These are phyloP conservation scores for Saccharomyces hybrid DNA, from an alignment of 1,139 yeast genomes.

Conservation along the genomic window DNA sequence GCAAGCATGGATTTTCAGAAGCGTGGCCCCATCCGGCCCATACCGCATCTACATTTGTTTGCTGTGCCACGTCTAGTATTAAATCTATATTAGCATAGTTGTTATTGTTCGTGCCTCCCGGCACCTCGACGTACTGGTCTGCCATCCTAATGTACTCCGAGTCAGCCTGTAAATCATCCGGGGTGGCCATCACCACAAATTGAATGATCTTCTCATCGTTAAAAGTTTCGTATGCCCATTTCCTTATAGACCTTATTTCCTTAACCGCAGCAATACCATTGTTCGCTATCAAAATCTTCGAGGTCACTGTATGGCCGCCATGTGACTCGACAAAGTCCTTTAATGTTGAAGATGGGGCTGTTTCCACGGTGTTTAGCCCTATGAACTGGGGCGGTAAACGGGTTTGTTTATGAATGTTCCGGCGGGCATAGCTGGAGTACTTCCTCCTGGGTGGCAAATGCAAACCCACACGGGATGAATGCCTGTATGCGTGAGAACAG, in stretches of 20 bases:
- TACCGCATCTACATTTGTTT: slow-evolving; percentile 93
- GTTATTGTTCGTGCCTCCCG: slow-evolving; percentile 98
- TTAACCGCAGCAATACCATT: slow-evolving; percentile 99
- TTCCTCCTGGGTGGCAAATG: background rate
- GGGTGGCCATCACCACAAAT: slow-evolving; percentile 97
- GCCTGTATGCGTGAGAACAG: background rate
- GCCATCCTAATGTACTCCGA: slow-evolving; percentile 99
- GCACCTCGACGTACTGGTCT: slow-evolving; percentile 94
- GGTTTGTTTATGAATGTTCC: background rate
- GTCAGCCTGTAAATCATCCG: slow-evolving; percentile 92
- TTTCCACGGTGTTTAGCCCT: slow-evolving; percentile 41
- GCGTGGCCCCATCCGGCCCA: slow-evolving; percentile 99
- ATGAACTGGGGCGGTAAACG: slow-evolving; percentile 5
- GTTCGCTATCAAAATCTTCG: slow-evolving; percentile 84
- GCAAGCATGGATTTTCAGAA: slow-evolving; percentile 88
- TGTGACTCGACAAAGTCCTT: slow-evolving; percentile 78
- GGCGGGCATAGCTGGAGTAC: background rate
- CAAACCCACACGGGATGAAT: background rate
- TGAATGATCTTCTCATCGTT: slow-evolving; percentile 90
- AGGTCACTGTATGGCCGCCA: slow-evolving; percentile 93
- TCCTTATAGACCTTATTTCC: slow-evolving; percentile 92
- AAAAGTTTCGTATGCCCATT: slow-evolving; percentile 98
- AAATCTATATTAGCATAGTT: slow-evolving; percentile 96
- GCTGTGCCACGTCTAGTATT: slow-evolving; percentile 93
- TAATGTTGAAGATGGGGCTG: slow-evolving; percentile 61